These are phyloP conservation scores for Pueraria montana DNA, from an alignment of 306 rosid species.

Conservation along the genomic window DNA sequence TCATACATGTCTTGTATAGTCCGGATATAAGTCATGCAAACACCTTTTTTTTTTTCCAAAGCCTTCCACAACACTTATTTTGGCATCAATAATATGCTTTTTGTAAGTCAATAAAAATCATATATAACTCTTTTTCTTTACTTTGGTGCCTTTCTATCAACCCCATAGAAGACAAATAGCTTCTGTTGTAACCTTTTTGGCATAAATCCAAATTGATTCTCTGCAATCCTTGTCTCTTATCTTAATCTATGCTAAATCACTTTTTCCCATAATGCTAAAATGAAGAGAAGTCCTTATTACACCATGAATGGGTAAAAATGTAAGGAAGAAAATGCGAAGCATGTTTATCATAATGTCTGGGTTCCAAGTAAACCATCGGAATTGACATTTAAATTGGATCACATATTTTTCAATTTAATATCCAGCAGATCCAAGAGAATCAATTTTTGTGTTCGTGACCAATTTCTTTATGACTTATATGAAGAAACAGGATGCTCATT, in stretches of 20 bases:
- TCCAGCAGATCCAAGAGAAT: not conserved
- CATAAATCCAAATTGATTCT: not conserved
- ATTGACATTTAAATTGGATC: constrained; percentile 7
- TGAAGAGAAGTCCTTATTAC: not conserved
- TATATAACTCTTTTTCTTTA: not conserved
- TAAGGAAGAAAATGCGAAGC: constrained; percentile 6
- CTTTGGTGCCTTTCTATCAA: not conserved
- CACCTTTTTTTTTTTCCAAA: no score
- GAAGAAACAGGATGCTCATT: constrained; percentile 11
- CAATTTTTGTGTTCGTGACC: constrained; percentile 16
- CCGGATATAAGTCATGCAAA: no score
- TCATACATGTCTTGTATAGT: no score
- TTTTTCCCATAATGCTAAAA: not conserved
- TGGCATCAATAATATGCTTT: no score
- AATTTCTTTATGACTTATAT: constrained; percentile 24
- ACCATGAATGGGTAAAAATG: constrained; percentile 4
- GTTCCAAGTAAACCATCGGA: constrained; percentile 31
- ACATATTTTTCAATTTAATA: constrained; percentile 33
- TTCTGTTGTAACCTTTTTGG: not conserved
- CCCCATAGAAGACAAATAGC: not conserved
- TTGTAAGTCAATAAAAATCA: no score
- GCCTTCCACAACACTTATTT: no score
- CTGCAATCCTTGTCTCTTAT: not conserved
- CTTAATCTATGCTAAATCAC: not conserved
- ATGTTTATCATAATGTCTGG: constrained; percentile 9